These are phyloP conservation scores for Lachancea sp. DNA, from an alignment of 805 yeast species.

Conservation along the genomic window DNA sequence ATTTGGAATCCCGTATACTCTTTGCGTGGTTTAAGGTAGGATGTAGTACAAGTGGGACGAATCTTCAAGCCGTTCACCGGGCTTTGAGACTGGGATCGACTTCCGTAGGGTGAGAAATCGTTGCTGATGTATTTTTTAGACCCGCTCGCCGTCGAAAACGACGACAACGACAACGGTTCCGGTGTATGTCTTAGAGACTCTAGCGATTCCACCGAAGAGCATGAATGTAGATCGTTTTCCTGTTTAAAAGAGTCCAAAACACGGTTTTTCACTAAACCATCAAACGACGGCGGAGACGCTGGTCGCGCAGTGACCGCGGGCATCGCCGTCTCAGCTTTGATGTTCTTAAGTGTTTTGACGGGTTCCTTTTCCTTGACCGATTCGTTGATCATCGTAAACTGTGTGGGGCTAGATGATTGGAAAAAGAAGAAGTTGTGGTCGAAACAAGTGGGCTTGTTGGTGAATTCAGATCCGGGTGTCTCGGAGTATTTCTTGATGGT, in stretches of 20 bases:
- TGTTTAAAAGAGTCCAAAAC: constrained; percentile 6
- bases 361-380: background rate
- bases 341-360: background rate
- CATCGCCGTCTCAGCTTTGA: background rate
- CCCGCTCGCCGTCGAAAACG: background rate
- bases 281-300: constrained; percentile 5
- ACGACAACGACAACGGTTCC: background rate
- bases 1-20: constrained; percentile 32
- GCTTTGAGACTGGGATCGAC: background rate
- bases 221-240: constrained; percentile 14
- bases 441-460: too few relatives aligned
- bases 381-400: constrained; percentile 7
- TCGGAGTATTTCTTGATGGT: too few relatives aligned
- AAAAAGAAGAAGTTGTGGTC: too few relatives aligned
- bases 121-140: constrained; percentile 5
- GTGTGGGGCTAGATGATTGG: too few relatives aligned
- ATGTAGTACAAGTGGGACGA: constrained; percentile 1
- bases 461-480: too few relatives aligned
- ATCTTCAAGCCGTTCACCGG: background rate
- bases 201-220: constrained; percentile 23
- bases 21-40: constrained; percentile 25
- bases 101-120: constrained; percentile 6
- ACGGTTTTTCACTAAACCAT: constrained; percentile 1
- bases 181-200: constrained; percentile 13
- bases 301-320: constrained; percentile 4